Evolutionary conservation across 306 rosid species (phyloP).

Genomic region (Inga oerstediana): DNA sequence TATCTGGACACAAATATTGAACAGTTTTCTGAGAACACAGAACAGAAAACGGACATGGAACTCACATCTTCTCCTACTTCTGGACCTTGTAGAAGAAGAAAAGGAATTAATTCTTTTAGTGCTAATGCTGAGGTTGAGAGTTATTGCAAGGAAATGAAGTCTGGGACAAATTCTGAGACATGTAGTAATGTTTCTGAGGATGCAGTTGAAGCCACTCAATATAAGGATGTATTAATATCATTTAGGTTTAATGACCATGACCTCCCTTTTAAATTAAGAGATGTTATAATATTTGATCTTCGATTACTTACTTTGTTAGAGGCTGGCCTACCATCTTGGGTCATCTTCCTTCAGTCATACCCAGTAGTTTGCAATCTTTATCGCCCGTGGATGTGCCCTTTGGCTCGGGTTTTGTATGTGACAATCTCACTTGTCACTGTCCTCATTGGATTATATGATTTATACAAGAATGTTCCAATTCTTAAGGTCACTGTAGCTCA

Average conservation of each 20-base stretch:
- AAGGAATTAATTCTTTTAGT: constrained; percentile 44
- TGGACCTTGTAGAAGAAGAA: constrained; percentile 56
- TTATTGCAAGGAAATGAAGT: constrained; percentile 35
- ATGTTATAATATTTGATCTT: constrained; percentile 75
- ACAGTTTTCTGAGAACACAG: constrained; percentile 37
- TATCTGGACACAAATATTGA: constrained; percentile 29
- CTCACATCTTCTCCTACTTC: constrained; percentile 40
- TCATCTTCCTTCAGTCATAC: constrained; percentile 92
- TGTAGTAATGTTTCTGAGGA: constrained; percentile 41
- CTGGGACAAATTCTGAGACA: constrained; percentile 36
- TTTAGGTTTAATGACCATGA: constrained; percentile 79
- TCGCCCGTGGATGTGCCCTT: constrained; percentile 99
- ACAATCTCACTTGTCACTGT: constrained; percentile 82
- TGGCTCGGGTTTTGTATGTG: constrained; percentile 79
- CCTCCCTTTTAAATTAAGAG: constrained; percentile 80
- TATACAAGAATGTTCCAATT: constrained; percentile 95
- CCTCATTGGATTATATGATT: constrained; percentile 90
- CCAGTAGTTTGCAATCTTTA: constrained; percentile 87
- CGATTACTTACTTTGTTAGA: constrained; percentile 89
- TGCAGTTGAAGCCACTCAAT: constrained; percentile 63
- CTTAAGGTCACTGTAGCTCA: constrained; percentile 92
- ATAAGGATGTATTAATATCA: constrained; percentile 72
- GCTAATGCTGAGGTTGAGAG: constrained; percentile 43
- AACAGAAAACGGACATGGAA: constrained; percentile 32
- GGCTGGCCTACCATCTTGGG: constrained; percentile 99